These are phyloP conservation scores for Pseudozyma flocculosa DNA, from an alignment of 1,284 basidiomycete species.

Conservation along the genomic window DNA sequence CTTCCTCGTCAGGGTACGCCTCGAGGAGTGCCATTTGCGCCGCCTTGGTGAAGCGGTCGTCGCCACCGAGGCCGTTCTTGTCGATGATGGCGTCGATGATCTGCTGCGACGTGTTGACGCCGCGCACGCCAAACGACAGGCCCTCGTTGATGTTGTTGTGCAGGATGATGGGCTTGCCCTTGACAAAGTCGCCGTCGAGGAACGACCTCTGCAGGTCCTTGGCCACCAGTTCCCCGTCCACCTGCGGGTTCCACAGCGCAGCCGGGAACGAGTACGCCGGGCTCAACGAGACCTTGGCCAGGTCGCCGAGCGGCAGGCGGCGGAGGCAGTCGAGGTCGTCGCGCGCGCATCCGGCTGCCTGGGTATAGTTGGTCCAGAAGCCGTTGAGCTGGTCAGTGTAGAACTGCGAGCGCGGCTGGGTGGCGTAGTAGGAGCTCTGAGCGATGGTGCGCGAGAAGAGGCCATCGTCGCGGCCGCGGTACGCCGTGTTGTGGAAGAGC, in stretches of 20 bases:
- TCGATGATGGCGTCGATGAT: slow-evolving; percentile 9
- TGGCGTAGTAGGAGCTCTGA: slow-evolving; percentile 18
- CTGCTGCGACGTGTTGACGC: slow-evolving; percentile 15
- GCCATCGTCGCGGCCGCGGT: slow-evolving; percentile 11
- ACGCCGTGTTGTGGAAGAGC: slow-evolving; percentile 17
- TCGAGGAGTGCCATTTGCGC: neutral
- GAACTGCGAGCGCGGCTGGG: slow-evolving; percentile 2
- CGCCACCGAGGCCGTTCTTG: slow-evolving; percentile 5
- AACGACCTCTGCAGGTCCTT: slow-evolving; percentile 20
- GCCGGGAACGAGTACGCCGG: neutral
- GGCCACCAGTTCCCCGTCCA: slow-evolving; percentile 19
- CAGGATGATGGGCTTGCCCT: slow-evolving; percentile 5
- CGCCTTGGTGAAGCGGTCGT: slow-evolving; percentile 5
- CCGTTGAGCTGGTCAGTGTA: slow-evolving; percentile 5
- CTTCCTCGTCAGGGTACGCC: slow-evolving; percentile 28
- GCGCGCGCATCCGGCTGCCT: slow-evolving; percentile 2
- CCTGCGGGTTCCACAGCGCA: slow-evolving; percentile 8
- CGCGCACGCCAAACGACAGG: slow-evolving; percentile 18
- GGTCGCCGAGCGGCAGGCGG: slow-evolving; percentile 11
- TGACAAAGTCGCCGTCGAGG: slow-evolving; percentile 13
- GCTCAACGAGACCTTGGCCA: neutral
- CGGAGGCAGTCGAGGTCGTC: slow-evolving; percentile 16
- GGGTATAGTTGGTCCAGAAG: slow-evolving; percentile 6
- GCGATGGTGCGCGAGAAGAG: slow-evolving; percentile 9
- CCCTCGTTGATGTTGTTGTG: slow-evolving; percentile 22